Conservation (phyloP, 768 basidiomycete genomes). For the Mycena galericulata region DNA sequence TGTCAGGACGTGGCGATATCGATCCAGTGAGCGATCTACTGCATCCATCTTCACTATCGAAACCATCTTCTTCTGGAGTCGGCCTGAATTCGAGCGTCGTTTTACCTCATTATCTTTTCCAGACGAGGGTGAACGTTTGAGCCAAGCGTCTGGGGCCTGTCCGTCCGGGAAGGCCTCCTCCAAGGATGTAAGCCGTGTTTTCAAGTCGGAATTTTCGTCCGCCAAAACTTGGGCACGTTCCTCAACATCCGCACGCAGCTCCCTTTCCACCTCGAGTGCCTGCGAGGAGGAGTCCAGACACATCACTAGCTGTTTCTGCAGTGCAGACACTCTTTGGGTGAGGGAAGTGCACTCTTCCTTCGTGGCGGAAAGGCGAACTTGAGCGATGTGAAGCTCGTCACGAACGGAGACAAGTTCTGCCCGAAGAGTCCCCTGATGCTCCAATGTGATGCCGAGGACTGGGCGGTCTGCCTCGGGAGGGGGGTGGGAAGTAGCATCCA, state of each 20-base stretch:
- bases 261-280: slow-evolving; percentile 41
- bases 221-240: slow-evolving; percentile 28
- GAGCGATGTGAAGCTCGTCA: slow-evolving; percentile 39
- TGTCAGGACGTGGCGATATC: slow-evolving; percentile 30
- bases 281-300: slow-evolving; percentile 41
- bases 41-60: slow-evolving; percentile 22
- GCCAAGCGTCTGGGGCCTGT: slow-evolving; percentile 21
- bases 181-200: slow-evolving; percentile 20
- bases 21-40: slow-evolving; percentile 26
- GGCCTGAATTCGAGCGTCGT: slow-evolving; percentile 31
- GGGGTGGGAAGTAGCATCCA: neutral
- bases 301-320: slow-evolving; percentile 37
- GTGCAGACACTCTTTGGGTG: slow-evolving; percentile 28
- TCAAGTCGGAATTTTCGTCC: slow-evolving; percentile 35
- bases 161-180: slow-evolving; percentile 24
- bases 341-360: slow-evolving; percentile 36
- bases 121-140: slow-evolving; percentile 24
- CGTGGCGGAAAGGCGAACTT: slow-evolving; percentile 32
- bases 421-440: slow-evolving; percentile 36
- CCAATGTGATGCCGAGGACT: slow-evolving; percentile 28
- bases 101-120: slow-evolving; percentile 19
- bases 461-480: slow-evolving; percentile 6
- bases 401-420: slow-evolving; percentile 36
- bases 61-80: slow-evolving; percentile 24
- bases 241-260: slow-evolving; percentile 39